These are phyloP conservation scores for Cyclotella atomus DNA, from an alignment of 108 stramenopile species.

Conservation along the genomic window DNA sequence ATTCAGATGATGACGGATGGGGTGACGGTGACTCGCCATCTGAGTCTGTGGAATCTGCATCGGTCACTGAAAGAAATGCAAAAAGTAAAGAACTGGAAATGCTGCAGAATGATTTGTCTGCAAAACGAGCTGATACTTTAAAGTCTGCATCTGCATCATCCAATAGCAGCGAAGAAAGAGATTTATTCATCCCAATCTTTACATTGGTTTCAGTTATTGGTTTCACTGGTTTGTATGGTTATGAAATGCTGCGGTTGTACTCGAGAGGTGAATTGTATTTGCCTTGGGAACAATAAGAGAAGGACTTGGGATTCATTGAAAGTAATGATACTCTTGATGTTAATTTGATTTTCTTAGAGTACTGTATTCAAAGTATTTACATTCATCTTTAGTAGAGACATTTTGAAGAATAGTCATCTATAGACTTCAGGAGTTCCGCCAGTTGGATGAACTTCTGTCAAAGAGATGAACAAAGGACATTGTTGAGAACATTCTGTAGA, in stretches of 20 bases:
- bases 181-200: conserved; percentile 79
- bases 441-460: no score
- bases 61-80: conserved; percentile 13
- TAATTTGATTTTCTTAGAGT: no score
- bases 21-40: background rate
- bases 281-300: conserved; percentile 61
- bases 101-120: conserved; percentile 19
- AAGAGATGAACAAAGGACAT: no score
- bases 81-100: conserved; percentile 32
- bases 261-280: conserved; percentile 71
- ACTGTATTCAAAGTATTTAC: no score
- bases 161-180: conserved; percentile 17
- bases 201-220: conserved; percentile 61
- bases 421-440: no score
- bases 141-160: background rate
- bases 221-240: conserved; percentile 69
- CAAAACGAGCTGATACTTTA: no score
- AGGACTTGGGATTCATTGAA: no score
- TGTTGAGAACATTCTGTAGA: no score
- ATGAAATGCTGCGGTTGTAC: conserved; percentile 76
- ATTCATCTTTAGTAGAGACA: no score
- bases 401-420: no score
- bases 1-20: conserved; percentile 43
- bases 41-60: background rate
- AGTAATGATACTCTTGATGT: no score